These are phyloP conservation scores for Arabis hirsuta DNA, from an alignment of 345 rosid genomes.

Conservation along the genomic window DNA sequence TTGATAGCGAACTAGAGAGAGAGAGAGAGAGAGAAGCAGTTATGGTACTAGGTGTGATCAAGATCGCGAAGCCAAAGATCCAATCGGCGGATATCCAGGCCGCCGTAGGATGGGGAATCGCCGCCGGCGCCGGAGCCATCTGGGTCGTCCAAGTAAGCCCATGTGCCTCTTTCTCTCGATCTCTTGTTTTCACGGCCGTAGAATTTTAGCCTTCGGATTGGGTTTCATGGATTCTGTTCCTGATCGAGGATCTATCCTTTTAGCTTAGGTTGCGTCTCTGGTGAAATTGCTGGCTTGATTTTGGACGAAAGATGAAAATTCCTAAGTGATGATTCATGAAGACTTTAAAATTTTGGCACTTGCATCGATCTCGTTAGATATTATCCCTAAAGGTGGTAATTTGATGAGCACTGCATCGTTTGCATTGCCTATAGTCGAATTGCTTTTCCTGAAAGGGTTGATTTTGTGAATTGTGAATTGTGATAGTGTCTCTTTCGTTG, in stretches of 20 bases:
- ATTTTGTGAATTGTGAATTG: neutral
- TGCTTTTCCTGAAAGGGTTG: slow-evolving; percentile 18
- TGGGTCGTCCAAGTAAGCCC: slow-evolving; percentile 70
- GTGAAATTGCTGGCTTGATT: slow-evolving; percentile 24
- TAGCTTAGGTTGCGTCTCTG: slow-evolving; percentile 6
- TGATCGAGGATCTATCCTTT: slow-evolving; percentile 28
- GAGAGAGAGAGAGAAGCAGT: slow-evolving; percentile 25
- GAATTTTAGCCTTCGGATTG: slow-evolving; percentile 10
- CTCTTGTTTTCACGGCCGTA: slow-evolving; percentile 9
- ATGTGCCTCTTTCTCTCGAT: slow-evolving; percentile 2
- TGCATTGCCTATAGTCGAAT: slow-evolving; percentile 10
- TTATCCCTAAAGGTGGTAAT: neutral
- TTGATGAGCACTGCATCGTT: slow-evolving; percentile 13
- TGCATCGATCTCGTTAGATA: slow-evolving; percentile 14
- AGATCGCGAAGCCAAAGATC: slow-evolving; percentile 55
- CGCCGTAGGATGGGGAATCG: slow-evolving; percentile 85
- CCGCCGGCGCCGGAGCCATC: slow-evolving; percentile 71
- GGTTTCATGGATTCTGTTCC: slow-evolving; percentile 9
- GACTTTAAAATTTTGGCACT: neutral
- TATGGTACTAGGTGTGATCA: slow-evolving; percentile 66
- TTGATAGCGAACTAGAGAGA: slow-evolving; percentile 30
- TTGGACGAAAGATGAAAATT: slow-evolving; percentile 1
- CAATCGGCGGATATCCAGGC: slow-evolving; percentile 72
- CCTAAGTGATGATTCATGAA: neutral
- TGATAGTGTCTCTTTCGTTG: neutral